Evolutionary conservation across 768 basidiomycete genomes (phyloP), one percentile per base, ranked within the genome.

Genomic region (Pholiota microspora): DNA sequence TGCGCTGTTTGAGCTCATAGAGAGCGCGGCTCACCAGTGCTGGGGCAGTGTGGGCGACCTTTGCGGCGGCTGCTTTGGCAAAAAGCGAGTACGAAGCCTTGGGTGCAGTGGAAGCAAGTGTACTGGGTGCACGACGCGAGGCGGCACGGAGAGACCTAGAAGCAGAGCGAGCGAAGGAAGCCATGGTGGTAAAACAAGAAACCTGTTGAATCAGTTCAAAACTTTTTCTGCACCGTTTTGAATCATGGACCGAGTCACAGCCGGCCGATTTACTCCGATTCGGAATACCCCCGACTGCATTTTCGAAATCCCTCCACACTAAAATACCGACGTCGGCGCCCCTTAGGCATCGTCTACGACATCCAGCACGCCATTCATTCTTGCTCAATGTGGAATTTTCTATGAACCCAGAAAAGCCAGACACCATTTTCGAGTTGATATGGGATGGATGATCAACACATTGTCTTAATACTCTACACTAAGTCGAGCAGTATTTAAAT

Each of bases 81-180:
- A 90, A 77, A 53, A 89, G 70, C 40, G 91, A 91, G 73, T 86
- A 89, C 32, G 85, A 83, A 6, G 88, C 84, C 64, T 67, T 77
- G 36, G 70, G 59, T 27, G 76, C 63, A 35, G 70, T 62, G 58
- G 72, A 74, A 18, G 73, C 64, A 31, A 78, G 65, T 29, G 73
- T 66, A 60, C 83, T 81, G 34, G 86, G 74, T n/a, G 79, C 78
- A 59, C 85, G 84, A 69, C 88, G 86, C 53, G 85, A 78, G 50
- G 80, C 81, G 59, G 79, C 76, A 59, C 87, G 87, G 51, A 90
- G 73, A 60, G 80, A 76, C 65, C 81, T 80, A 16, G 83, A 74
- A 49, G 75, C 74, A 62, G 89, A 83, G 65, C 88, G 87, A 68
- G 82, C 78, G 62, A 87, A 68, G 64, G 84, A 80, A 59, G 79